Evolutionary conservation across 2,329 filamentous ascomycete species (phyloP).

Genomic region (Colletotrichum sp.): DNA sequence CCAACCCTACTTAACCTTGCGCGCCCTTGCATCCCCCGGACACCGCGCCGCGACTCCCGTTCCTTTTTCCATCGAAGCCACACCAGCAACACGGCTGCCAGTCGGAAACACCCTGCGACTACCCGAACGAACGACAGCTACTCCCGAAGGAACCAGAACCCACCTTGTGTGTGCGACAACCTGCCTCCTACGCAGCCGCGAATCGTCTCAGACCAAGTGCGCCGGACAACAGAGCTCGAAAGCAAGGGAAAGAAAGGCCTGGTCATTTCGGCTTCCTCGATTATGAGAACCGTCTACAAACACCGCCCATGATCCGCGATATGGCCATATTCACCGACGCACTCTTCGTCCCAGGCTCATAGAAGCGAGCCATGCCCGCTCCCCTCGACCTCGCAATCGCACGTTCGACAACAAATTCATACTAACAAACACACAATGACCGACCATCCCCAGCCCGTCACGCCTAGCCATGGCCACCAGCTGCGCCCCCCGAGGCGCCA

Average conservation of each 20-base stretch:
- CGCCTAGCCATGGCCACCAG: conserved; percentile 38
- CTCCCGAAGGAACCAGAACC: background rate
- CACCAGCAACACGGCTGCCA: background rate
- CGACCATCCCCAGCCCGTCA: conserved; percentile 37
- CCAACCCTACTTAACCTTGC: background rate
- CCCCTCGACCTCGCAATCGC: background rate
- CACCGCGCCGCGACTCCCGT: background rate
- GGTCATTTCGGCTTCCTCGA: background rate
- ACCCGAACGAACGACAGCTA: background rate
- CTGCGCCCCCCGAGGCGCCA: conserved; percentile 40
- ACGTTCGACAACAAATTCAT: conserved; percentile 19
- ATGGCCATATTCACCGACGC: conserved; percentile 7
- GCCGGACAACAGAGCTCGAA: background rate
- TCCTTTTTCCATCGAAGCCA: background rate
- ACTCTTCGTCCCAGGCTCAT: conserved; percentile 16
- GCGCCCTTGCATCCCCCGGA: conserved; percentile 8
- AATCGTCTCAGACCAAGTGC: background rate
- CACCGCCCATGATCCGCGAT: conserved; percentile 19
- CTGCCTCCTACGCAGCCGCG: background rate
- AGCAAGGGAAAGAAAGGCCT: background rate
- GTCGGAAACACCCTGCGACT: background rate
- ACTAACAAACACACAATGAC: conserved; percentile 32
- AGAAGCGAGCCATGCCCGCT: conserved; percentile 18
- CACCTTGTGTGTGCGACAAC: background rate
- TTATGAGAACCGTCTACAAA: conserved; percentile 9